A percentile compares a stretch with the other conserved stretches of the same genome.
Conservation (phyloP, 805 yeast species). For the Cyberlindnera xishuangbannaensis region DNA sequence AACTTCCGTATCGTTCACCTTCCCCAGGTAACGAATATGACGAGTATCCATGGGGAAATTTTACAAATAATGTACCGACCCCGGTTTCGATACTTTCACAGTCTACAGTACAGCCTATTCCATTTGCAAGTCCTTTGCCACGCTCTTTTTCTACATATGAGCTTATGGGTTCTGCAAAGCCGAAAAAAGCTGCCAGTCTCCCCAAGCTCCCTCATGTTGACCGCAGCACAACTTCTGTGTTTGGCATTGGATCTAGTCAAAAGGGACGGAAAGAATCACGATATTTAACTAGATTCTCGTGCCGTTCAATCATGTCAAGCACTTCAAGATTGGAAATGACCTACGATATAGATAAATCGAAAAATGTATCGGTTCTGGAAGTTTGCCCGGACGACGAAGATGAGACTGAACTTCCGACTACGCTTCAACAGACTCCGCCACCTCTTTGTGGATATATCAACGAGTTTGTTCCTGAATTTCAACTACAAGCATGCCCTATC, state of each 20-base stretch:
- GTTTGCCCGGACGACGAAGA: neutral
- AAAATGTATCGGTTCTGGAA: conserved; percentile 4
- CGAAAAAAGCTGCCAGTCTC: conserved; percentile 24
- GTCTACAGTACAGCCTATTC: conserved; percentile 5
- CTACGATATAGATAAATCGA: conserved; percentile 3
- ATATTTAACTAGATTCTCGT: too few relatives aligned
- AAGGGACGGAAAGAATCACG: too few relatives aligned
- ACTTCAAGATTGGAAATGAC: conserved; percentile 7
- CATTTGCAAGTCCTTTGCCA: conserved; percentile 16
- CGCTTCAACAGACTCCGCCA: conserved; percentile 21
- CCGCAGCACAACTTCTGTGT: conserved; percentile 14
- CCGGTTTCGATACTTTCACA: too few relatives aligned
- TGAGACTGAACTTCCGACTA: neutral
- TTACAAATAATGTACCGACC: neutral
- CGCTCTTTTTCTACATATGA: conserved; percentile 16
- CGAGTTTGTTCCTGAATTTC: conserved; percentile 27
- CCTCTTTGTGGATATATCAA: conserved; percentile 24
- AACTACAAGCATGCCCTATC: conserved; percentile 49
- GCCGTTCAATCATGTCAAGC: too few relatives aligned
- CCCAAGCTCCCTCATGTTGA: conserved; percentile 26
- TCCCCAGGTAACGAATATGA: conserved; percentile 34
- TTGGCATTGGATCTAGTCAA: too few relatives aligned
- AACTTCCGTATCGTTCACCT: conserved; percentile 24
- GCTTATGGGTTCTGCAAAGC: conserved; percentile 3
- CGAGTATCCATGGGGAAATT: conserved; percentile 34